Base-by-base conservation (phyloP, 352 stramenopile genomes). In the Peronospora belbahrii region DNA sequence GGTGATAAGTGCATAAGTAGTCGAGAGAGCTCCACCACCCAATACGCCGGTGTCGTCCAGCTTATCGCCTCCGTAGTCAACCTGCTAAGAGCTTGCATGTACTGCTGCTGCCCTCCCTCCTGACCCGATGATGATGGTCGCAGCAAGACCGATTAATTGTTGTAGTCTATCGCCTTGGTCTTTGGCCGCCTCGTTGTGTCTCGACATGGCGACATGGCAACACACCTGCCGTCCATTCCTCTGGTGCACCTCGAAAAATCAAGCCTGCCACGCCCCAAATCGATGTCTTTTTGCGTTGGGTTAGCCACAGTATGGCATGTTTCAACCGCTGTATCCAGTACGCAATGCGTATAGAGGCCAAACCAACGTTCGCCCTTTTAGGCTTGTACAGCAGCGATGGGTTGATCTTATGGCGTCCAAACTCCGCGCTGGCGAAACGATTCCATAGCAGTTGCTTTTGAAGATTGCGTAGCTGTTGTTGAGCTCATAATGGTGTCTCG, bases 361-460 rank as follows among this genome's bases (percentile, higher is more conserved):
- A 2, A 6, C 36, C 46, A 0, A 42, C 15, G 11, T 23, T 38
- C 4, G 47, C 47, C 6, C 42, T 4, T 19, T 30, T 15, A 9
- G 27, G 30, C 0, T 14, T 37, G 31, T 35, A 28, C 0, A 42
- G n/a, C 13, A 55, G 20, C 1, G 17, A 37, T n/a, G 45, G 19
- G 9, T 45, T 40, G 0, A 52, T 9, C 10, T 52, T 52, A 2
- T 40, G 17, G 6, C 19, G 3, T 4, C 13, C 6, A 1, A 2
- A 2, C 0, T 34, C 35, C 13, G 35, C 27, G 8, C 2, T 20
- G 4, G 25, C 45, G 0, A 17, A 24, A 5, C 36, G 33, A 2
- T 27, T 4, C 33, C 33, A 42, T 2, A 42, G 20, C n/a, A 51
- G 42, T 10, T 42, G 19, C 7, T 51, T 51, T 6, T 51, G 23